Percentiles rank a stretch among this genome's conserved stretches.
These are phyloP conservation scores for Truncatella angustata DNA, from an alignment of 2,329 filamentous ascomycete genomes.

Conservation along the genomic window DNA sequence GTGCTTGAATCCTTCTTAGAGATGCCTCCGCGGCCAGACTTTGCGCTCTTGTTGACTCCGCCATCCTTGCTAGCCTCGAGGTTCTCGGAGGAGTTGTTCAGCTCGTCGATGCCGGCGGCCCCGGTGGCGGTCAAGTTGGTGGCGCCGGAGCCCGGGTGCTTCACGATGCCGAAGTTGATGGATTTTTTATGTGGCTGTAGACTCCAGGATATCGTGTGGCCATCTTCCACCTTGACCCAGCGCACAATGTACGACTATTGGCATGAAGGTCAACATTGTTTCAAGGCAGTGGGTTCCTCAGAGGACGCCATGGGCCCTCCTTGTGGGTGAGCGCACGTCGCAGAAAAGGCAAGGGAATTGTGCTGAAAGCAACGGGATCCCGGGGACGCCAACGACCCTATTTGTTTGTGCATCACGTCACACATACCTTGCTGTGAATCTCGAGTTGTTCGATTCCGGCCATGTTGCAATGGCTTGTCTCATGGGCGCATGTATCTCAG, in stretches of 20 bases:
- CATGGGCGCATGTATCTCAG: background rate
- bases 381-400: background rate
- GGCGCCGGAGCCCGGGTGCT: constrained; percentile 77
- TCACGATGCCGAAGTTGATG: constrained; percentile 97
- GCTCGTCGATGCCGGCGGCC: constrained; percentile 40
- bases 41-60: constrained; percentile 30
- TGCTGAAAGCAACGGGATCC: background rate
- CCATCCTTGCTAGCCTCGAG: constrained; percentile 27
- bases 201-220: constrained; percentile 95
- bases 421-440: constrained; percentile 91
- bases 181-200: constrained; percentile 98
- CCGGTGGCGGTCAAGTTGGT: constrained; percentile 42
- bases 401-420: constrained; percentile 8
- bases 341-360: background rate
- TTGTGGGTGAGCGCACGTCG: too few relatives aligned
- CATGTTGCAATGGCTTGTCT: constrained; percentile 50
- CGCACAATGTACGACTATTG: constrained; percentile 96
- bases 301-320: too few relatives aligned
- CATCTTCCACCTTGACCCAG: constrained; percentile 89
- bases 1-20: constrained; percentile 57
- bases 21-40: constrained; percentile 39
- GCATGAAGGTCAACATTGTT: too few relatives aligned
- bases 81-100: constrained; percentile 47
- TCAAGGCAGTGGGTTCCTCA: too few relatives aligned
- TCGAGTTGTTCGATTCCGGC: constrained; percentile 95